These are phyloP conservation scores for Phytopythium mirpurense DNA, from an alignment of 352 stramenopile species.

Conservation along the genomic window DNA sequence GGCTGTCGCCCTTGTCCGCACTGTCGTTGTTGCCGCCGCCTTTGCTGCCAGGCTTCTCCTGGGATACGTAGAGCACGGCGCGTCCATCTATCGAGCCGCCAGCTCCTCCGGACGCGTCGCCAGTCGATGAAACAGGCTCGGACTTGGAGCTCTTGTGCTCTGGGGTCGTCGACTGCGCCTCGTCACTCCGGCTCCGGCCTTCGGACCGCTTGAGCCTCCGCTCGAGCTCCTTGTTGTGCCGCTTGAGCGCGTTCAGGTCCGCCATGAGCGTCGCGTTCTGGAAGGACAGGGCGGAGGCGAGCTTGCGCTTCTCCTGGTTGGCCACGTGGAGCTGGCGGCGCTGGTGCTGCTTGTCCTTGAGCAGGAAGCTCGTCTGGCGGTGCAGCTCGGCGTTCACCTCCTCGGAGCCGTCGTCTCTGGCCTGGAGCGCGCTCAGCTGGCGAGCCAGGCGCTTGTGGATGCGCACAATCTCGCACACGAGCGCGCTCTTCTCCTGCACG, in stretches of 20 bases:
- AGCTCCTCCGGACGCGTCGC: no score
- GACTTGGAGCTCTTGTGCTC: not conserved
- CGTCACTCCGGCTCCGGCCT: not conserved
- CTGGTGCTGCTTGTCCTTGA: constrained; percentile 73
- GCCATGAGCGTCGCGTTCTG: constrained; percentile 64
- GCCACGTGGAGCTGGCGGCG: constrained; percentile 55
- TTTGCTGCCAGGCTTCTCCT: not conserved
- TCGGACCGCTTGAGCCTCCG: constrained; percentile 23
- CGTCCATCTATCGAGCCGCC: not conserved
- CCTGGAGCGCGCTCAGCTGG: constrained; percentile 47
- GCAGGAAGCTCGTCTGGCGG: constrained; percentile 65
- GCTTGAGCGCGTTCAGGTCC: constrained; percentile 55
- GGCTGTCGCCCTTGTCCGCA: not conserved
- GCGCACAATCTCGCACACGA: constrained; percentile 54
- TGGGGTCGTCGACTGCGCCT: no score
- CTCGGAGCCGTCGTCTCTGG: constrained; percentile 37
- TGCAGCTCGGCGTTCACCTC: constrained; percentile 68
- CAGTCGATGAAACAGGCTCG: not conserved
- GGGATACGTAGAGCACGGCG: not conserved
- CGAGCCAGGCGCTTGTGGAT: constrained; percentile 60
- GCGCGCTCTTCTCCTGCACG: constrained; percentile 54
- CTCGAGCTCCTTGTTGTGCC: constrained; percentile 66
- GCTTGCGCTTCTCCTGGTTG: constrained; percentile 64
- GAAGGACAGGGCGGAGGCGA: constrained; percentile 58
- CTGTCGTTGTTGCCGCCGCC: not conserved